Evolutionary conservation across 768 basidiomycete genomes (phyloP).

Genomic region (Tulasnella sp.): DNA sequence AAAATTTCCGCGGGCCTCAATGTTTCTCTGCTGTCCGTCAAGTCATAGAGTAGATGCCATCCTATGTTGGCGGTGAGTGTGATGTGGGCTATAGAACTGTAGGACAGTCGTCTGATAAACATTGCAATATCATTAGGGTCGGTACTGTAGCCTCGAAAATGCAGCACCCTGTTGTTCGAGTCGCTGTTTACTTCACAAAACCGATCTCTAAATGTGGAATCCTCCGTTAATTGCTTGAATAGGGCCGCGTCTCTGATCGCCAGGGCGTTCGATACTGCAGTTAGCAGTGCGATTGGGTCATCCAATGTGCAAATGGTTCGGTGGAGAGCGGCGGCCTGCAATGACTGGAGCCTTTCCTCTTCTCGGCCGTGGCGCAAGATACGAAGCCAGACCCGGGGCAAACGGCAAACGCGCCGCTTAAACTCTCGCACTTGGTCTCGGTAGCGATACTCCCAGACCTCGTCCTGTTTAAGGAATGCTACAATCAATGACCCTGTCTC

Average conservation of each 20-base stretch:
- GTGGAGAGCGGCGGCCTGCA: background rate
- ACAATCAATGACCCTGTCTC: background rate
- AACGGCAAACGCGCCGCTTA: background rate
- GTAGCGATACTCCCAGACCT: background rate
- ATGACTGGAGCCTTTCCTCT: background rate
- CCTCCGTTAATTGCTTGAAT: too few species aligned
- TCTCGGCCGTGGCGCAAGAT: background rate
- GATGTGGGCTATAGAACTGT: too few species aligned
- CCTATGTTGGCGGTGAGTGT: too few species aligned
- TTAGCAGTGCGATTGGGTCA: background rate
- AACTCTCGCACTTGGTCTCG: background rate
- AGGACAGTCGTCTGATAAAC: too few species aligned
- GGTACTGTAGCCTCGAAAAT: too few species aligned
- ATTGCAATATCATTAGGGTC: too few species aligned
- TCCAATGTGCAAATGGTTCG: background rate
- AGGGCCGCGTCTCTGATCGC: background rate
- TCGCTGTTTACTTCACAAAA: too few species aligned
- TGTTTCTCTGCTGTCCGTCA: too few species aligned
- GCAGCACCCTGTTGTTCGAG: too few species aligned
- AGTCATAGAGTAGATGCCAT: too few species aligned
- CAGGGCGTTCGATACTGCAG: background rate
- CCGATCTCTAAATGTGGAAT: too few species aligned
- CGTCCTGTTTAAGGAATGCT: background rate
- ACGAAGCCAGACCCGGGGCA: background rate
- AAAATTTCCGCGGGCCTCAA: too few species aligned